Percentiles rank a stretch among this genome's conserved stretches.
Evolutionary conservation across 1,284 basidiomycete species (phyloP).

Genomic region (Psilocybe mexicana): DNA sequence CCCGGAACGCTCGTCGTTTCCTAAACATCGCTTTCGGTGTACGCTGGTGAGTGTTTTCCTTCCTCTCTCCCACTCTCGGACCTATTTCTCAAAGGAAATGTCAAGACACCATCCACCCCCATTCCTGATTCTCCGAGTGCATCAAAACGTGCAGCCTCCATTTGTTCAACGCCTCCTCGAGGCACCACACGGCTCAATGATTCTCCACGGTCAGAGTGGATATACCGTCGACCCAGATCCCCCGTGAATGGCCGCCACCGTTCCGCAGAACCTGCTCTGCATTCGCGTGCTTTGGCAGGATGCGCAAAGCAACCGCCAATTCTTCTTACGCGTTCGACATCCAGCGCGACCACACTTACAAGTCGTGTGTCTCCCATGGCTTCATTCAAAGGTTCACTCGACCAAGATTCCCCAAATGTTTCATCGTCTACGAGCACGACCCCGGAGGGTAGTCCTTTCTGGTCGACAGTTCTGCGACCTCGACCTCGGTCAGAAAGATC

Average conservation of each 20-base stretch:
- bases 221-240: conserved; percentile 45
- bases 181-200: conserved; percentile 22
- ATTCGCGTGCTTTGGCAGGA: conserved; percentile 18
- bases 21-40: conserved; percentile 1
- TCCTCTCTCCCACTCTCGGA: neutral
- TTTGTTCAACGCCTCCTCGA: conserved; percentile 14
- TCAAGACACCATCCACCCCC: conserved; percentile 1
- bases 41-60: conserved; percentile 7
- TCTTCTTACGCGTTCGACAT: conserved; percentile 23
- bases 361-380: conserved; percentile 6
- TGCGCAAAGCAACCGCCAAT: conserved; percentile 18
- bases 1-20: neutral
- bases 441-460: conserved; percentile 26
- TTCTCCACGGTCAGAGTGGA: conserved; percentile 41
- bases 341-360: conserved; percentile 22
- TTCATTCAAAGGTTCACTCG: conserved; percentile 4
- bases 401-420: neutral
- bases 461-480: conserved; percentile 33
- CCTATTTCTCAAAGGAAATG: neutral
- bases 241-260: conserved; percentile 27
- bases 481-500: conserved; percentile 31
- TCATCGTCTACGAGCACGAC: conserved; percentile 7
- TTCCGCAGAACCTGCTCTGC: conserved; percentile 9
- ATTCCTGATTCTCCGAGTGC: neutral
- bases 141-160: conserved; percentile 9